Evolutionary conservation across 805 yeast species (phyloP).

Genomic region (Lipomyces mesembrius): DNA sequence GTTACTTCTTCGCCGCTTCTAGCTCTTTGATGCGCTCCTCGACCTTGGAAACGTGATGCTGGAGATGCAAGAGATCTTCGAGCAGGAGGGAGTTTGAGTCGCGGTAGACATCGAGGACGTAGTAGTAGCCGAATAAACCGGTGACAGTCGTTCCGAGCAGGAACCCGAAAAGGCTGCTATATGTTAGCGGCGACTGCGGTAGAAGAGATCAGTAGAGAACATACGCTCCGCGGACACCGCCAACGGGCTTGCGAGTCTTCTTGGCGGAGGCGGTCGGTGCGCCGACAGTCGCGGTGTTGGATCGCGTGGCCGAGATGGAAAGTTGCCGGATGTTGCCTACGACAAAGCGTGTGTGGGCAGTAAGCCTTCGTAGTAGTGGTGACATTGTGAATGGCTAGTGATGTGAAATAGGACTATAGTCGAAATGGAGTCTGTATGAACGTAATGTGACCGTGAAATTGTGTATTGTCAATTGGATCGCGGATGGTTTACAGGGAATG

Average conservation of each 20-base stretch:
- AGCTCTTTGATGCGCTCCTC: constrained; percentile 70
- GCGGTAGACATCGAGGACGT: constrained; percentile 77
- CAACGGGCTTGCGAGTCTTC: constrained; percentile 41
- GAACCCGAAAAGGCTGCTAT: constrained; percentile 66
- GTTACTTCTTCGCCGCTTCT: constrained; percentile 47
- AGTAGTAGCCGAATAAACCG: constrained; percentile 76
- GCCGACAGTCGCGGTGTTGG: constrained; percentile 17
- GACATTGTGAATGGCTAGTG: not conserved
- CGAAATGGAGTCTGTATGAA: not conserved
- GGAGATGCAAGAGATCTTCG: constrained; percentile 73
- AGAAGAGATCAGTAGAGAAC: constrained; percentile 18
- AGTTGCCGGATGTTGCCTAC: not conserved
- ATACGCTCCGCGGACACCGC: constrained; percentile 53
- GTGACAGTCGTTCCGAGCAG: constrained; percentile 75
- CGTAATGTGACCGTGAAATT: not conserved
- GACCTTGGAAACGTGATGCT: constrained; percentile 66
- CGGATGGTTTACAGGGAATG: not conserved
- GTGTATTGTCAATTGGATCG: not conserved
- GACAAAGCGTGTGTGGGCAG: not conserved
- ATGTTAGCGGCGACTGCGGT: not conserved
- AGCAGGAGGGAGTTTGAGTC: constrained; percentile 71
- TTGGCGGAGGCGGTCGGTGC: constrained; percentile 18
- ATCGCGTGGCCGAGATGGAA: constrained; percentile 6
- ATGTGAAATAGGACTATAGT: not conserved
- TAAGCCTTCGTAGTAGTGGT: not conserved